Conservation (phyloP, 176 grass and related monocot genomes). For the Triticum timopheevii region DNA sequence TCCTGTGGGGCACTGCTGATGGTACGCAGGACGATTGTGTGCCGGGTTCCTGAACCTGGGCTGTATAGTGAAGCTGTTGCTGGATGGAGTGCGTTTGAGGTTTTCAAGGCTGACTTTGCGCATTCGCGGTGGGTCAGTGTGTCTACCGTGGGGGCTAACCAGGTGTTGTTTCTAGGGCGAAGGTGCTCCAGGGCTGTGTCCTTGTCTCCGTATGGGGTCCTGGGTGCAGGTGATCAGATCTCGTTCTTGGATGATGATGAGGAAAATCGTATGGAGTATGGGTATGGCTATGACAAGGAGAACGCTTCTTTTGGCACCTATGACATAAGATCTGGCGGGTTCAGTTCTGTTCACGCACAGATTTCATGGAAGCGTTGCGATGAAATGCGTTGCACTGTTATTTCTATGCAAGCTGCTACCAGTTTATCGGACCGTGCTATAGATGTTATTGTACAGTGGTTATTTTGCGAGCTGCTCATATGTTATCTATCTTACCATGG, state of each 20-base stretch:
- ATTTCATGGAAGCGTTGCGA: not conserved
- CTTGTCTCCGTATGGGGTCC: not conserved
- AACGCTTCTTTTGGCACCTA: not conserved
- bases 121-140: not conserved
- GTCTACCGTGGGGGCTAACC: not conserved
- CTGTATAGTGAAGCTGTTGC: not conserved
- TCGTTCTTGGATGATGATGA: slow-evolving; percentile 1
- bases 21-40: not conserved
- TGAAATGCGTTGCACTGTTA: not conserved
- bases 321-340: not conserved
- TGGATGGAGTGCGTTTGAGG: not conserved
- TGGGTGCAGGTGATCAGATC: not conserved
- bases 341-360: not conserved
- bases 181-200: slow-evolving; percentile 1
- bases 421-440: not conserved
- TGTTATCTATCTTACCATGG: not conserved
- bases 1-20: not conserved
- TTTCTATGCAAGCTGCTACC: not conserved
- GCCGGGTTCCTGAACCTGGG: not conserved
- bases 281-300: not conserved
- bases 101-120: slow-evolving; percentile 2
- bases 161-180: slow-evolving; percentile 1
- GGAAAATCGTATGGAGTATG: not conserved
- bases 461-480: not conserved
- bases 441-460: not conserved